Conservation (phyloP, 768 basidiomycete genomes). For the Lanmaoa rubissima region DNA sequence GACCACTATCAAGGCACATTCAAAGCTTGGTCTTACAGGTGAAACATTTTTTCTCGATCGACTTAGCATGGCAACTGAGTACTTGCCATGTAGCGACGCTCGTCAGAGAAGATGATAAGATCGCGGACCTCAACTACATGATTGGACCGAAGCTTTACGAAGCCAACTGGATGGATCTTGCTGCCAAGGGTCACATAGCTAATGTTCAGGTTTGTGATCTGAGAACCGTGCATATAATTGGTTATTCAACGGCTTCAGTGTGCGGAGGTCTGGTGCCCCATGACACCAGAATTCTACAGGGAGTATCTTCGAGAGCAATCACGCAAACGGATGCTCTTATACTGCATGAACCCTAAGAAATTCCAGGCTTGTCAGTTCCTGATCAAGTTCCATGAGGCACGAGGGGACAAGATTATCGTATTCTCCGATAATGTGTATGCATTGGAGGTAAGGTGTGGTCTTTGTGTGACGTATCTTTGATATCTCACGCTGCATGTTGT, state of each 20-base stretch:
- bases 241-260: conserved; percentile 52
- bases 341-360: conserved; percentile 99
- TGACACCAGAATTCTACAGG: conserved; percentile 99
- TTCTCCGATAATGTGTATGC: conserved; percentile 99
- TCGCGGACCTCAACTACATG: conserved; percentile 97
- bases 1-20: conserved; percentile 98
- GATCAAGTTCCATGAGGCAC: conserved; percentile 95
- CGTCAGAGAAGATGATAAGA: conserved; percentile 98
- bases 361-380: conserved; percentile 99
- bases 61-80: conserved; percentile 2
- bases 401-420: conserved; percentile 99
- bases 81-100: conserved; percentile 68
- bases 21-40: conserved; percentile 97
- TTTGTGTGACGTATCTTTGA: not conserved
- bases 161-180: conserved; percentile 99
- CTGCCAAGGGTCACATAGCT: conserved; percentile 98
- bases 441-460: conserved; percentile 65
- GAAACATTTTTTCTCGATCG: conserved; percentile 18
- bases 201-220: conserved; percentile 85
- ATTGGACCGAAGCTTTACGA: conserved; percentile 99
- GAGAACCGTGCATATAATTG: not conserved
- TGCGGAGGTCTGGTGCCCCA: conserved; percentile 99
- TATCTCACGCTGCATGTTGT: conserved; percentile 1
- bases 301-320: conserved; percentile 94
- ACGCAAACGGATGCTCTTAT: conserved; percentile 91